Evolutionary conservation across 2,329 filamentous ascomycete genomes (phyloP), one percentile per base, ranked within the genome.

Genomic region (Trichoderma guizhouense): DNA sequence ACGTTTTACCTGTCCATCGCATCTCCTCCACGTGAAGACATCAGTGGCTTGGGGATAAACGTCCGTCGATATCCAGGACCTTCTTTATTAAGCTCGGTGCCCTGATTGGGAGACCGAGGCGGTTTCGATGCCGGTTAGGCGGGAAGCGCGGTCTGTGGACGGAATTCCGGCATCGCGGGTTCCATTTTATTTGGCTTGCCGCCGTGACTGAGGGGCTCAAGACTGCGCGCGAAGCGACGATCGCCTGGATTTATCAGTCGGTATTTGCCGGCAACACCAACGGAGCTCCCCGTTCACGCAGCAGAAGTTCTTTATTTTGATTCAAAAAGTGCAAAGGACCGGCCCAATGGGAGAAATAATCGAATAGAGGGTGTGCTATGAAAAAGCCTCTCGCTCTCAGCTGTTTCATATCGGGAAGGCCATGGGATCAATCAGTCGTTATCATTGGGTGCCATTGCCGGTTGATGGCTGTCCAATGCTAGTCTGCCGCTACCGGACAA

Each of bases 1-100:
- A 61, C 69, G 47, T 65, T 60, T 36, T 15, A 58, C 32, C 60
- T 26, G 14, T 34, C 32, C 53, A 60, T 63, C 28, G 47, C 32
- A n/a, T 24, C 21, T n/a, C 39, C 63, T 67, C 70, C 70, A 71
- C 70, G 70, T 71, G 70, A 67, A 39, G 63, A 39, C 26, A 67
- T 67, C 30, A 71, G 14, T 71, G 70, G 70, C 39, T 21, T 12
- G 11, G 39, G 18, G 14, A 64, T 9, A 64, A 71, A 71, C 8
- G 47, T 64, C 60, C 68, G 9, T n/a, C 18, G 51, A 24, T 1
- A 28, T 57, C 43, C 43, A 43, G 21, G 21, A 30, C 39, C 47
- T 43, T 71, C 18, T 71, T 57, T n/a, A 30, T 57, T 18, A 26
- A 64, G 60, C 60, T 64, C 53, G 58, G 58, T 39, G 18, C 58